phyloP scores from a whole-genome alignment of 2,329 filamentous ascomycete species.

The Incumbomyces delicatus region DNA sequence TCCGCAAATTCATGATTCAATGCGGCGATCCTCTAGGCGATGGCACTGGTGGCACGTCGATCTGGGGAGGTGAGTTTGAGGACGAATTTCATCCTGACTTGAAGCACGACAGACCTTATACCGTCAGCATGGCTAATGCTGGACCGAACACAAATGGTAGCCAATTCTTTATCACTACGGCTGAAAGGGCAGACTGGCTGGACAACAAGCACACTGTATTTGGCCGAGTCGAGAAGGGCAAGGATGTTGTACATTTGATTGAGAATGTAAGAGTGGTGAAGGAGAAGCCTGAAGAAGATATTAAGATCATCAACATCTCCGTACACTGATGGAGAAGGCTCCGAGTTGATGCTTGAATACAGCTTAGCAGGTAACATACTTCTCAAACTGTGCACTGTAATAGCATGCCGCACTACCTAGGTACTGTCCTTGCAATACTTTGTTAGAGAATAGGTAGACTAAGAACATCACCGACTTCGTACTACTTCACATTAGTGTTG shows the following conservation, averaged over 20 bases:
- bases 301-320: conserved; percentile 86
- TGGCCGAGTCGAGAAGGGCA: conserved; percentile 74
- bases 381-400: too few relatives aligned
- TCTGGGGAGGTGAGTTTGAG: conserved; percentile 85
- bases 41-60: conserved; percentile 80
- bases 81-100: conserved; percentile 79
- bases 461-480: too few relatives aligned
- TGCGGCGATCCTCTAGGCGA: conserved; percentile 78
- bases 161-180: conserved; percentile 85
- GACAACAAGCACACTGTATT: conserved; percentile 97
- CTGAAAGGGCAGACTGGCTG: conserved; percentile 88
- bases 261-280: conserved; percentile 78
- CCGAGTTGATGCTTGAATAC: background rate
- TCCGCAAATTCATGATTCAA: conserved; percentile 97
- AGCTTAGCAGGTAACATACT: too few relatives aligned
- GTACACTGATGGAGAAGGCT: conserved; percentile 17
- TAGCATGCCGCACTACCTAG: too few relatives aligned
- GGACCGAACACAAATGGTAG: conserved; percentile 91
- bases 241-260: conserved; percentile 93
- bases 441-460: too few relatives aligned
- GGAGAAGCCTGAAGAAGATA: conserved; percentile 93
- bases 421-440: too few relatives aligned
- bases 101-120: conserved; percentile 93
- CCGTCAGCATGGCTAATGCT: conserved; percentile 94
- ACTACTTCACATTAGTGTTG: too few relatives aligned